Evolutionary conservation across 768 basidiomycete genomes (phyloP).

Genomic region (Tulasnella sp.): DNA sequence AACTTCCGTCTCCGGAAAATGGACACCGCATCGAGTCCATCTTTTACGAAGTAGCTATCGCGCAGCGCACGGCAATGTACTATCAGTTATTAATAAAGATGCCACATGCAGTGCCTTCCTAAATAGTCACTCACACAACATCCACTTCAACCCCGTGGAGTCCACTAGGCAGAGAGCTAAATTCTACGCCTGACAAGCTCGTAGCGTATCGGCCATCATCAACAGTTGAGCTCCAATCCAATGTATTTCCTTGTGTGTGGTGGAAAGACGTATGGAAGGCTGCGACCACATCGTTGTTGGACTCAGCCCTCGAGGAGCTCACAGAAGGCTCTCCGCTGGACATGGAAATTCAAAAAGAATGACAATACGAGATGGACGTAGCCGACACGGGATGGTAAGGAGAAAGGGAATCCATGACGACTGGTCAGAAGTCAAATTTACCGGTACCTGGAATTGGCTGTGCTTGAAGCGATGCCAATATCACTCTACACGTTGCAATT

Average conservation of each 20-base stretch:
- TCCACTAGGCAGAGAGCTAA: constrained; percentile 71
- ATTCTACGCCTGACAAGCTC: constrained; percentile 61
- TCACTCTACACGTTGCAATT: no score
- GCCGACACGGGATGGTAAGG: no score
- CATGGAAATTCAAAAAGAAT: no score
- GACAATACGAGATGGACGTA: no score
- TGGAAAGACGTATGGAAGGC: constrained; percentile 82
- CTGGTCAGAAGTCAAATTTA: no score
- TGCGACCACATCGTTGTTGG: constrained; percentile 36
- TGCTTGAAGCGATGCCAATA: no score
- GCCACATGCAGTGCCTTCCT: background rate
- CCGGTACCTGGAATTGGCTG: no score
- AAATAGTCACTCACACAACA: constrained; percentile 47
- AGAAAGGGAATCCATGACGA: no score
- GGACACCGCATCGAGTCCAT: constrained; percentile 57
- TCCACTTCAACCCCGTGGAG: constrained; percentile 71
- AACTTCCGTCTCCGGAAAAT: constrained; percentile 63
- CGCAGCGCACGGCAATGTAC: background rate
- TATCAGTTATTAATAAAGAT: background rate
- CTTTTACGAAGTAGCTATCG: constrained; percentile 61
- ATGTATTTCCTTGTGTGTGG: constrained; percentile 65
- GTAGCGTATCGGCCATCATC: constrained; percentile 46
- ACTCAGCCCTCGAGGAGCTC: no score
- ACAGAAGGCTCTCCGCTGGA: no score
- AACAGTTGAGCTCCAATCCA: constrained; percentile 70